Conservation (phyloP, 2,329 filamentous ascomycete species). For the Colletotrichum sp. region DNA sequence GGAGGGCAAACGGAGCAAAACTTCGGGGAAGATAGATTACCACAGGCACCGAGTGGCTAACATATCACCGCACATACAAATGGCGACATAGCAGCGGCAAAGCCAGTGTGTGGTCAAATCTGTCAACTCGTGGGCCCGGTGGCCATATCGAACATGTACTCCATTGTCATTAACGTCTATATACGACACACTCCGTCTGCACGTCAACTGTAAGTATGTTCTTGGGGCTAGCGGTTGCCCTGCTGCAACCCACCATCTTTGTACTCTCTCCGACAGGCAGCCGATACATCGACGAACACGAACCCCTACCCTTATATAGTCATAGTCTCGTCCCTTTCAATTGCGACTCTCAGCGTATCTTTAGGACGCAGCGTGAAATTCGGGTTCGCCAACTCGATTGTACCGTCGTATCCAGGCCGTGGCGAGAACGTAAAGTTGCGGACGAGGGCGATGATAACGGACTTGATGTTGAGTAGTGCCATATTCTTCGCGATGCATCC, state of each 20-base stretch:
- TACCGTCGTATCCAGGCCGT: neutral
- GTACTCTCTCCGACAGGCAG: neutral
- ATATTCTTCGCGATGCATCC: slow-evolving; percentile 22
- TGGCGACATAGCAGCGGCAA: neutral
- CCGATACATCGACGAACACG: neutral
- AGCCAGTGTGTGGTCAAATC: neutral
- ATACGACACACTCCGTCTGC: neutral
- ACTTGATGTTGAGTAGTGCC: slow-evolving; percentile 19
- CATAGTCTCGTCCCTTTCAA: neutral
- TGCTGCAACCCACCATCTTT: neutral
- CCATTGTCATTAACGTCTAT: neutral
- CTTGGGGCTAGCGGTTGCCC: neutral
- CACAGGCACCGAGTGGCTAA: neutral
- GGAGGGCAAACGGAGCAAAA: rapidly evolving
- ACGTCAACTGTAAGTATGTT: neutral
- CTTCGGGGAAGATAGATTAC: rapidly evolving
- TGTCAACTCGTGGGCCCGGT: neutral
- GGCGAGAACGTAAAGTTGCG: slow-evolving; percentile 11
- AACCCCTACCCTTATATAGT: neutral
- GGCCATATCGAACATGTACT: neutral
- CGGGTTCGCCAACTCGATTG: slow-evolving; percentile 14
- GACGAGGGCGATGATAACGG: slow-evolving; percentile 12
- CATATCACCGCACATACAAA: neutral
- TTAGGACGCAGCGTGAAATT: slow-evolving; percentile 21
- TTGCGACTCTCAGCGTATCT: neutral